A percentile compares a stretch with the other conserved stretches of the same genome.
phyloP scores from a whole-genome alignment of 169 alveolate genomes.

The Besnoitia besnoiti region DNA sequence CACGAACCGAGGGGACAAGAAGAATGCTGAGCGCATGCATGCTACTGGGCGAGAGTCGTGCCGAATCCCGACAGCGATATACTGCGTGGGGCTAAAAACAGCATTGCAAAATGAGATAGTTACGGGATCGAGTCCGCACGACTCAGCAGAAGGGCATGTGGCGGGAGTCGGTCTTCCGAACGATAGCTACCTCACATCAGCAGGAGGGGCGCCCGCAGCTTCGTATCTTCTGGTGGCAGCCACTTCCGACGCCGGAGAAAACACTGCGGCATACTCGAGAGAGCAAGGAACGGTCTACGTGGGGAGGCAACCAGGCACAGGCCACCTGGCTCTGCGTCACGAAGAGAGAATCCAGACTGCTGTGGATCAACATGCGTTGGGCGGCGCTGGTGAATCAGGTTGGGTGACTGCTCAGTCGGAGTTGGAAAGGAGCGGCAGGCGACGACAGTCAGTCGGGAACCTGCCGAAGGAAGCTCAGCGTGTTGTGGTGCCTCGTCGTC shows the following conservation, averaged over 20 bases:
- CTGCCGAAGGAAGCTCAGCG: neutral
- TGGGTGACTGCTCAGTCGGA: neutral
- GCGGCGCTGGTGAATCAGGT: neutral
- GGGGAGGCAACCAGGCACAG: neutral
- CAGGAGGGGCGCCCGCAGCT: neutral
- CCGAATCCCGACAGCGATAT: neutral
- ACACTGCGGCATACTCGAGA: neutral
- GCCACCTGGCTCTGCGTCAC: neutral
- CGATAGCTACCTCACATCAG: neutral
- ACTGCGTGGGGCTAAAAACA: neutral
- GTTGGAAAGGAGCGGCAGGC: neutral
- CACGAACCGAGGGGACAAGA: neutral
- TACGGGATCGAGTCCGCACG: neutral
- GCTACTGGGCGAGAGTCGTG: neutral
- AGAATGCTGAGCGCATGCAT: neutral
- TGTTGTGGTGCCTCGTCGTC: neutral
- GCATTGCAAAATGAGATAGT: neutral
- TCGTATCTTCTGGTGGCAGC: neutral
- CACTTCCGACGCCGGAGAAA: neutral
- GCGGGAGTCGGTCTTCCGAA: neutral
- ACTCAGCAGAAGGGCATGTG: neutral
- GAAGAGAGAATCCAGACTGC: neutral
- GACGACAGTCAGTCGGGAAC: neutral
- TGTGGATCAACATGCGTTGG: neutral
- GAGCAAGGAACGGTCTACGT: constrained; percentile 11